Percentiles rank a stretch among this genome's conserved stretches.
Conservation (phyloP, 768 basidiomycete genomes). For the Auricularia sp. region DNA sequence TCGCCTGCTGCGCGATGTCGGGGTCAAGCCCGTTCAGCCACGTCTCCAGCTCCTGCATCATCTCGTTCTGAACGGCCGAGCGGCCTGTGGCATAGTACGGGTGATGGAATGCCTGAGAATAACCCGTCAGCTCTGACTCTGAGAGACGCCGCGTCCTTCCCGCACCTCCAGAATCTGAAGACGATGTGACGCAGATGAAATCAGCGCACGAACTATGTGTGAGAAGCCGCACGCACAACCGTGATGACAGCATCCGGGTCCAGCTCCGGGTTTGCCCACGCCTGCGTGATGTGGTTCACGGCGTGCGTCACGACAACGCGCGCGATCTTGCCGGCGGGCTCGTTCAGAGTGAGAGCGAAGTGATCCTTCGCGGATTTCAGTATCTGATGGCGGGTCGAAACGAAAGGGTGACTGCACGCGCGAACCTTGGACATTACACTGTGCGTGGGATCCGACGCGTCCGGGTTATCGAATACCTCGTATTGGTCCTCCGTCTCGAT, state of each 20-base stretch:
- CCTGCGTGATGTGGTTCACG: conserved; percentile 49
- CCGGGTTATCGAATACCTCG: conserved; percentile 54
- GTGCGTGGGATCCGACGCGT: conserved; percentile 66
- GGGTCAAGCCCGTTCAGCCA: conserved; percentile 42
- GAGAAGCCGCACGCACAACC: background rate
- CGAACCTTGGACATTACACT: conserved; percentile 58
- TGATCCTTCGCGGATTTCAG: conserved; percentile 40
- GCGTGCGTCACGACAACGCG: conserved; percentile 53
- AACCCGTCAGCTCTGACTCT: background rate
- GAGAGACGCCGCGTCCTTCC: background rate
- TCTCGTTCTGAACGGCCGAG: conserved; percentile 47
- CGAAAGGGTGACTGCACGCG: background rate
- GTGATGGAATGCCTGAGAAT: conserved; percentile 51
- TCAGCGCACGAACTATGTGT: background rate
- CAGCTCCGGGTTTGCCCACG: conserved; percentile 12
- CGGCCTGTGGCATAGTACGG: conserved; percentile 50
- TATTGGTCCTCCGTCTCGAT: conserved; percentile 64
- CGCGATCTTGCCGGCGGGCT: conserved; percentile 67
- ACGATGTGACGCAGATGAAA: background rate
- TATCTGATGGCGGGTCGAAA: background rate
- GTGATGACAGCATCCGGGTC: background rate
- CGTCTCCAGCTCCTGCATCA: conserved; percentile 46
- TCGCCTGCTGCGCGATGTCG: conserved; percentile 34
- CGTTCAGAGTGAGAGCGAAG: conserved; percentile 61
- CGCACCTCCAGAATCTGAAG: background rate